Evolutionary conservation across 23 red algal genomes (phyloP).

Genomic region (Chondrus crispus): DNA sequence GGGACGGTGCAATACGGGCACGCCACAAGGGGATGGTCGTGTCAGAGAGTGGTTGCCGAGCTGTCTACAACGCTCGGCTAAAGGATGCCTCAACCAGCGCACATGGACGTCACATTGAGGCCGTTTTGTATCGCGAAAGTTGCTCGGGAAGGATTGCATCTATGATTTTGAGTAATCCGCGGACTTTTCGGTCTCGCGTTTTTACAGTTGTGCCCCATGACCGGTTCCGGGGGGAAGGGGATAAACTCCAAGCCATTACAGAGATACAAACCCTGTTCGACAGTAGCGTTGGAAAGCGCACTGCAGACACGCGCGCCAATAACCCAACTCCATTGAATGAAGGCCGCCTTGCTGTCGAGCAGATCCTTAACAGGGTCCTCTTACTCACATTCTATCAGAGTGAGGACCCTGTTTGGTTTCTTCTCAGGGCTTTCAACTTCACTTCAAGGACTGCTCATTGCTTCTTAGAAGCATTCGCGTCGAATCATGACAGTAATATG

Average conservation of each 20-base stretch:
- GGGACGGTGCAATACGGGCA: neutral
- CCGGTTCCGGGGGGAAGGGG: neutral
- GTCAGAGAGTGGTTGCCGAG: neutral
- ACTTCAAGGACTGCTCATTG: neutral
- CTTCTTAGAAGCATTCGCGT: neutral
- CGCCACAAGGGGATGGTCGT: neutral
- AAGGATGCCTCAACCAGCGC: neutral
- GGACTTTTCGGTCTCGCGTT: neutral
- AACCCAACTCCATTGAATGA: too few species aligned
- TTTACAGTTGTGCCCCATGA: neutral
- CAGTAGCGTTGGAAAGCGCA: too few species aligned
- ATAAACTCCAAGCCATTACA: neutral
- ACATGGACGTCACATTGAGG: neutral
- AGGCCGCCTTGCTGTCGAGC: neutral
- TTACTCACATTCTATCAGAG: neutral
- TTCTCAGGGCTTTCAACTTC: neutral
- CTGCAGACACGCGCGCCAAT: too few species aligned
- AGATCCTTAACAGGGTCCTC: neutral
- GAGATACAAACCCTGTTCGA: neutral
- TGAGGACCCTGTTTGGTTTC: conserved; percentile 7
- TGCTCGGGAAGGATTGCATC: neutral
- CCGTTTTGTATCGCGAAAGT: neutral
- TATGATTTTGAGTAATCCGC: neutral
- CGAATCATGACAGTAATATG: neutral
- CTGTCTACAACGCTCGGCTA: neutral